Evolutionary conservation across 2,329 filamentous ascomycete species (phyloP), one percentile per base, ranked within the genome.

Genomic region (Pseudogymnoascus destructans): DNA sequence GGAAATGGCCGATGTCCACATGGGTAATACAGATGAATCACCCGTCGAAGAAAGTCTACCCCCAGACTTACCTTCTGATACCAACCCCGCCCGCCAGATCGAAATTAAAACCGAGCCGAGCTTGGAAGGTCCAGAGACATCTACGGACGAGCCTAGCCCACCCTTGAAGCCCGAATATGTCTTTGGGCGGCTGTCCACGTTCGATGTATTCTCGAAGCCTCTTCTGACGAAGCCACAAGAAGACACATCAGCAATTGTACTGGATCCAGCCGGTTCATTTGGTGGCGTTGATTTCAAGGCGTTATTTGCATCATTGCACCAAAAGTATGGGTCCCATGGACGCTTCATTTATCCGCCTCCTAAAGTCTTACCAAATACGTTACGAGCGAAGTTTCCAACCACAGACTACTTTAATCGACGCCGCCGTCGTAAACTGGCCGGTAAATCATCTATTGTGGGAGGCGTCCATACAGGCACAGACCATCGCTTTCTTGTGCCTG

Each of bases 281-380:
- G 60, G 66, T 42, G 64, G 64, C 36, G 59, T 70, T 38, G 59
- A 66, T 38, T 69, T 70, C 60, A 64, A 66, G 46, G 57, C 61
- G 1, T 63, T 68, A 10, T 58, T 69, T 35, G 58, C 61, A 17
- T 65, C 64, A 3, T 61, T 69, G 8, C 64, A 68, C 58, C 59
- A 67, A 36, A 70, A 70, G 56, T 70, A 70, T 57, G 61, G 62
- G 11, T 15, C 52, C 6, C 40, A 65, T 61, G 68, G 68, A 3
- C 65, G 62, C 23, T 70, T 67, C 54, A 63, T 60, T 7, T 65
- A 57, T 32, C 49, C 58, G 6, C 30, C 49, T 21, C 35, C 35
- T 36, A 23, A 19, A 36, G 54, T 36, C 32, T 56, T 32, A 3
- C 54, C 54, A 2, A 36, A 35, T 15, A 36, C 54, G 7, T n/a